Evolutionary conservation across 495 filamentous ascomycete species (phyloP).

Genomic region (Annulohypoxylon stygium): DNA sequence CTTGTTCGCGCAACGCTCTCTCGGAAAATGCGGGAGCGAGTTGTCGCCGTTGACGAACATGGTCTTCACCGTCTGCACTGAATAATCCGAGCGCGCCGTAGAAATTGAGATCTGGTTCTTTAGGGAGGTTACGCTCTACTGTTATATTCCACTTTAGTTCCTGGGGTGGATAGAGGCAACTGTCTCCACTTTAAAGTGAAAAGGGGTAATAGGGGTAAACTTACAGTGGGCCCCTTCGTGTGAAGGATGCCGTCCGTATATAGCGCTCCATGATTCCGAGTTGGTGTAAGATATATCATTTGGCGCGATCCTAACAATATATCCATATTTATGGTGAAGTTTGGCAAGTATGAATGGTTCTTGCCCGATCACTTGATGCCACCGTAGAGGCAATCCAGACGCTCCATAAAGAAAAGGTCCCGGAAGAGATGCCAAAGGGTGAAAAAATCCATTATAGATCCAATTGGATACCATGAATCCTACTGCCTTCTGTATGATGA

Average conservation of each 20-base stretch:
- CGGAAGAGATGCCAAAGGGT: neutral
- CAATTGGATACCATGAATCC: neutral
- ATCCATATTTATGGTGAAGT: conserved; percentile 7
- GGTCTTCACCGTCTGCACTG: conserved; percentile 3
- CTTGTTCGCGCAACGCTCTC: conserved; percentile 15
- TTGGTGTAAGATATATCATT: conserved; percentile 11
- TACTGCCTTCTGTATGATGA: neutral
- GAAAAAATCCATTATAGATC: conserved; percentile 4
- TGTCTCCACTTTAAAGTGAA: neutral
- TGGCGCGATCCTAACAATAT: conserved; percentile 4
- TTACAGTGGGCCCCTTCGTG: neutral
- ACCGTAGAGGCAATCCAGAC: conserved; percentile 1
- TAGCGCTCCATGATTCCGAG: conserved; percentile 4
- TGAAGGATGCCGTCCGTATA: neutral
- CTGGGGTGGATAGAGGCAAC: too few species aligned
- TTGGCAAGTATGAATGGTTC: conserved; percentile 5
- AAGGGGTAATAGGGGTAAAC: conserved; percentile 5
- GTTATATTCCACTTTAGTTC: neutral
- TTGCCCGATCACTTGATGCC: conserved; percentile 1
- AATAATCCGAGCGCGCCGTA: conserved; percentile 13
- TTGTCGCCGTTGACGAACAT: conserved; percentile 4
- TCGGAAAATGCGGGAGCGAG: conserved; percentile 6
- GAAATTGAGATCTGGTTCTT: conserved; percentile 2
- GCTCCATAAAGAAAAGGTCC: conserved; percentile 11
- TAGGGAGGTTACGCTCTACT: conserved; percentile 9